These are phyloP conservation scores for Xylaria digitata DNA, from an alignment of 2,329 filamentous ascomycete species.

Conservation along the genomic window DNA sequence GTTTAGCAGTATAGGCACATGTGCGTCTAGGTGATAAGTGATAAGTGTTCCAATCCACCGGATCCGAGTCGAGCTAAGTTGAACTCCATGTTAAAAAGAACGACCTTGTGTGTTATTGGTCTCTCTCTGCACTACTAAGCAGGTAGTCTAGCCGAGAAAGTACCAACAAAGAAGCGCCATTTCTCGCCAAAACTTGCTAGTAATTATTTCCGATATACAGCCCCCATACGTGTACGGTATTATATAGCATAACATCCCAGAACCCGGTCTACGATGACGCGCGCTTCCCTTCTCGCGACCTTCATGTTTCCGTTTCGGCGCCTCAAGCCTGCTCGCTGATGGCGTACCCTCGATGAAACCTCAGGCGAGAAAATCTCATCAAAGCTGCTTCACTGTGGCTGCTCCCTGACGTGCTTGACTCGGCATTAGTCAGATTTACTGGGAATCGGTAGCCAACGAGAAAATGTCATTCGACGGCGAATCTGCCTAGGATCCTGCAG, in stretches of 20 bases:
- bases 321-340: constrained; percentile 8
- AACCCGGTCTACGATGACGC: constrained; percentile 17
- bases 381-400: neutral
- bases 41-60: constrained; percentile 12
- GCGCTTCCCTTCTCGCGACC: constrained; percentile 12
- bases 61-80: constrained; percentile 10
- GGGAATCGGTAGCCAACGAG: constrained; percentile 6
- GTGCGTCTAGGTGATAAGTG: neutral
- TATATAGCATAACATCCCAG: constrained; percentile 16
- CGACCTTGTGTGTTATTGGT: neutral
- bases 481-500: constrained; percentile 1
- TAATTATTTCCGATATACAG: constrained; percentile 2
- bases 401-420: constrained; percentile 14
- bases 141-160: neutral
- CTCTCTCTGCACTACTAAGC: neutral
- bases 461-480: neutral
- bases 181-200: constrained; percentile 21
- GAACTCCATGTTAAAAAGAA: neutral
- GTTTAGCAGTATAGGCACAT: neutral
- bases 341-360: constrained; percentile 12
- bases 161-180: constrained; percentile 2
- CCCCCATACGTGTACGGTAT: constrained; percentile 2
- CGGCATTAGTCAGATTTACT: constrained; percentile 12
- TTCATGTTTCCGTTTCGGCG: constrained; percentile 2
- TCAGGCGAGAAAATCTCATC: constrained; percentile 1